These are phyloP conservation scores for Fusarium burgessii DNA, from an alignment of 2,329 filamentous ascomycete species.

Conservation along the genomic window DNA sequence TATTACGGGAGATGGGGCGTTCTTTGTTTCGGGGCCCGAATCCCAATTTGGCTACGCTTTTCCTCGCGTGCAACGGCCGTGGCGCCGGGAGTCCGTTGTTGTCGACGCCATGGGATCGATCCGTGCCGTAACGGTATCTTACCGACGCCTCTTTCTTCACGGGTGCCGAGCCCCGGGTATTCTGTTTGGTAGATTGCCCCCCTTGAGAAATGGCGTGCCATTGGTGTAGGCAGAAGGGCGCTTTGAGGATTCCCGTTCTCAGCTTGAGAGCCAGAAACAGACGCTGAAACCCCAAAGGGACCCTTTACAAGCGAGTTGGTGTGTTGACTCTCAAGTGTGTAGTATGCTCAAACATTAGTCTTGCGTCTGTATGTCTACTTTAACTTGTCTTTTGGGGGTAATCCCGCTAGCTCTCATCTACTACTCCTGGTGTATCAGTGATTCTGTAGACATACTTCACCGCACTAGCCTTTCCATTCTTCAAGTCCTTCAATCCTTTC, in stretches of 20 bases:
- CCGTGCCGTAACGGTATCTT: background rate
- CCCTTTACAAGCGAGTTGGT: rapidly evolving
- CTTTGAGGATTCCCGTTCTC: no score
- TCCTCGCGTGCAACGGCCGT: background rate
- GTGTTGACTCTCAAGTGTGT: rapidly evolving
- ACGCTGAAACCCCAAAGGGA: rapidly evolving
- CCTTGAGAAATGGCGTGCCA: rapidly evolving
- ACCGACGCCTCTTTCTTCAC: background rate
- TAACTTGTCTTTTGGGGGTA: rapidly evolving
- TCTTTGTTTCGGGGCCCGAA: background rate
- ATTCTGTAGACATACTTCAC: conserved; percentile 29
- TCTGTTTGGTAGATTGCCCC: rapidly evolving
- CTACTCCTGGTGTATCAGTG: conserved; percentile 11
- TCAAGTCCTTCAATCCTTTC: background rate
- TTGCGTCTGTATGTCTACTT: background rate
- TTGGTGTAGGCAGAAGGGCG: background rate
- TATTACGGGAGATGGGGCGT: rapidly evolving
- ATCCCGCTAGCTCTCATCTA: background rate
- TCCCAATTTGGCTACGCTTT: background rate
- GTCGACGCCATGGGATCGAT: background rate
- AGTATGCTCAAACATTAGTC: rapidly evolving
- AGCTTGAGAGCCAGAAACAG: rapidly evolving
- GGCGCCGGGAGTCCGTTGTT: background rate
- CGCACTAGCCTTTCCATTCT: conserved; percentile 18
- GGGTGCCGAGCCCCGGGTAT: background rate